Base-by-base conservation (phyloP, 2,329 filamentous ascomycete species). In the Elsinoe batatas region DNA sequence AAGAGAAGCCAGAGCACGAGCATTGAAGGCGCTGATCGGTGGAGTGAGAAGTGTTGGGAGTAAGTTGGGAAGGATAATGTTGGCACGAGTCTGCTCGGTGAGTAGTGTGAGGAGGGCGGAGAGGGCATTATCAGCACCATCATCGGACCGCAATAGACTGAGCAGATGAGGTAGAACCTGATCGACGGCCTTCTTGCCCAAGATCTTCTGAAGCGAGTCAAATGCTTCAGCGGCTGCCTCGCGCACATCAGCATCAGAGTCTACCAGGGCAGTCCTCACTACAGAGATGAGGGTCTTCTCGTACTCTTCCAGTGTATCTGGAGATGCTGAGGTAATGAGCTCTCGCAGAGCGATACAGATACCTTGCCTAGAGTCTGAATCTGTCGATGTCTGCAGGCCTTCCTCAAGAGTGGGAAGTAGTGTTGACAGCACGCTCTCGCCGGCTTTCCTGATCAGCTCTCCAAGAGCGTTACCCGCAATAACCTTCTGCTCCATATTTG, bases 401-500 rank as follows among this genome's bases (percentile, higher is more conserved):
- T 95, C 89, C 68, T 97, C 91, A 49, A 98, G 81, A 33, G 91
- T 95, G 30, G 93, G 93, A 58, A 98, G 75, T 58, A 98, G 75
- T 42, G 83, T 94, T 20, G 90, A 82, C 60, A 98, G 77, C 57
- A 98, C 91, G 56, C 89, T 87, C 69, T 98, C 93, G 59, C 94
- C 93, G 65, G 93, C 91, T 72, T 95, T 96, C 65, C 93, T 85
- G 66, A 98, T 97, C 62, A 98, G 82, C 69, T 98, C 93, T 66
- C 93, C 93, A 56, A 98, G 79, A 49, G 93, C 90, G 69, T 97
- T 97, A 69, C 91, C 91, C 62, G 94, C 93, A 76, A 98, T 98
- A 63, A 95, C 87, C 76, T 96, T 97, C 71, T 98, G 93, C 70
- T 98, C 93, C 85, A 95, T 91, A 67, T 96, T 97, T 44, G 91